These are phyloP conservation scores for Catharanthus roseus DNA, from an alignment of 257 asterid genomes.

Conservation along the genomic window DNA sequence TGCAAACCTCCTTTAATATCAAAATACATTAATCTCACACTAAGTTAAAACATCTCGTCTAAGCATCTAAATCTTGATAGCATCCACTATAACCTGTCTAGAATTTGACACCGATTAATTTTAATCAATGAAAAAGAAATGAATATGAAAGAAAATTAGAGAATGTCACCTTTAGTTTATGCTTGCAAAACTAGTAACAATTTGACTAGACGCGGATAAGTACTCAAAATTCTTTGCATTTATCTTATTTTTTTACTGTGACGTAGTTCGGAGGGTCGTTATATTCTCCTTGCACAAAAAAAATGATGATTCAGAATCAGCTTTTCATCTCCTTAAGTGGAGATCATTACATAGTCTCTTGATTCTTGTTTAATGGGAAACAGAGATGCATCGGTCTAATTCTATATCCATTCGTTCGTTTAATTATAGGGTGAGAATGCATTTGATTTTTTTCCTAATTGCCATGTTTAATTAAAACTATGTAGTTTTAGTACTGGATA, in stretches of 20 bases:
- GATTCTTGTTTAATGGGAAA: slow-evolving; percentile 34
- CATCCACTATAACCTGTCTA: not conserved
- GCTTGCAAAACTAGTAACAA: slow-evolving; percentile 8
- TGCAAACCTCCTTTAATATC: not conserved
- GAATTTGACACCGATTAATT: not conserved
- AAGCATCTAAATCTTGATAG: not conserved
- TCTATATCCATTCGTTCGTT: slow-evolving; percentile 31
- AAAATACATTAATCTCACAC: not conserved
- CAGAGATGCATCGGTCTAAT: slow-evolving; percentile 18
- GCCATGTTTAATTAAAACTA: too few relatives aligned
- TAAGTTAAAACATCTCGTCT: not conserved
- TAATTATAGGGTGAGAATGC: too few relatives aligned
- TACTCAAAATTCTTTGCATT: not conserved
- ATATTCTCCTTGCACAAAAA: slow-evolving; percentile 3
- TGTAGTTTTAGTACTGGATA: too few relatives aligned
- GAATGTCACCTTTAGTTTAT: slow-evolving; percentile 6
- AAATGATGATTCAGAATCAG: slow-evolving; percentile 8
- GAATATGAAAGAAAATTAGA: not conserved
- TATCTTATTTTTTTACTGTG: slow-evolving; percentile 1
- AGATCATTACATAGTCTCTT: slow-evolving; percentile 26
- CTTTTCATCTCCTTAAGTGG: slow-evolving; percentile 13
- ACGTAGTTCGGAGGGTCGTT: not conserved
- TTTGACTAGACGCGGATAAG: slow-evolving; percentile 5
- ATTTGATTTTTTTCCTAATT: too few relatives aligned
- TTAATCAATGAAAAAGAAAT: not conserved